Evolutionary conservation across 352 stramenopile genomes (phyloP).

Genomic region (Phytophthora chlamydospora): DNA sequence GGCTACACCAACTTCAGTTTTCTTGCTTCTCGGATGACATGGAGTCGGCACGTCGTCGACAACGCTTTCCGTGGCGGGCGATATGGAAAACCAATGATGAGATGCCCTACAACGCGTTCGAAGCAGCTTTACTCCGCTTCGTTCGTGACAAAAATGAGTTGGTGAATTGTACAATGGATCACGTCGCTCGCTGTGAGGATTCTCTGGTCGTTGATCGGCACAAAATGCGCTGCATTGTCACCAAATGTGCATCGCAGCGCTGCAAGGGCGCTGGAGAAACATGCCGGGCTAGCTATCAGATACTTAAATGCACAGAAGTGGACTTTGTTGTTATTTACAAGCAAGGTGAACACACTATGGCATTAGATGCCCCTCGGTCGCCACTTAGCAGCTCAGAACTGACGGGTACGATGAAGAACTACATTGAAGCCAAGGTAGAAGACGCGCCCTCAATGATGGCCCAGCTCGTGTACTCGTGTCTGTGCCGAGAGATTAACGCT

Average conservation of each 20-base stretch:
- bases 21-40: no score
- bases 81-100: no score
- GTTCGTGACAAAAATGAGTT: background rate
- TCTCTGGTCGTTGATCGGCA: background rate
- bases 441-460: background rate
- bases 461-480: background rate
- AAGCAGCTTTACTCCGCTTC: no score
- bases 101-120: no score
- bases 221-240: background rate
- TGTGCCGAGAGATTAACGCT: background rate
- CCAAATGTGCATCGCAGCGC: background rate
- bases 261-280: background rate
- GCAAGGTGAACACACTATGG: background rate
- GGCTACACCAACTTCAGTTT: no score
- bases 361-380: background rate
- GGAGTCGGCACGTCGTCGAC: no score
- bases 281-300: background rate
- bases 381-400: background rate
- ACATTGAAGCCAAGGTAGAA: background rate
- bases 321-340: background rate
- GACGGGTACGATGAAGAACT: background rate
- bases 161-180: background rate
- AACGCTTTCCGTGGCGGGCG: no score
- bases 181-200: background rate
- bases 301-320: background rate